Conservation (phyloP, 2,329 filamentous ascomycete genomes). For the Celoporthe dispersa region DNA sequence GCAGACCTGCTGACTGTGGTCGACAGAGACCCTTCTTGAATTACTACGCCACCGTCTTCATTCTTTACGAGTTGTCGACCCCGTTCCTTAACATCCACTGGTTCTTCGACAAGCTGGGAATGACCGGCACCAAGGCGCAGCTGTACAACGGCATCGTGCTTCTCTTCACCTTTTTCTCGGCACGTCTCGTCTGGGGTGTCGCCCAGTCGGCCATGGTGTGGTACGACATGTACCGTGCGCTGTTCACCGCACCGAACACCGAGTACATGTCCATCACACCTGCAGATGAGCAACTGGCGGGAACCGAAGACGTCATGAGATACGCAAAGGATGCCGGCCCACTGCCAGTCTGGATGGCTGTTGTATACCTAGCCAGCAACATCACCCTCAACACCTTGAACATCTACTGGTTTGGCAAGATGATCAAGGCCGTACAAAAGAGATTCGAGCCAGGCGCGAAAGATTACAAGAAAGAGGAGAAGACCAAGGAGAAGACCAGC, state of each 20-base stretch:
- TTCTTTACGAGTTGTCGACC: constrained; percentile 85
- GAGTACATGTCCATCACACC: constrained; percentile 40
- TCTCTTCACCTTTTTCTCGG: constrained; percentile 74
- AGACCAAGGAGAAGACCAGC: constrained; percentile 36
- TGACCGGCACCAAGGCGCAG: constrained; percentile 76
- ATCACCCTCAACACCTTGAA: constrained; percentile 76
- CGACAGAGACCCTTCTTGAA: constrained; percentile 79
- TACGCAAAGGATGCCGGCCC: constrained; percentile 54
- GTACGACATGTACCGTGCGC: constrained; percentile 67
- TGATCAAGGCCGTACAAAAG: constrained; percentile 79
- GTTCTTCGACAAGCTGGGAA: constrained; percentile 86
- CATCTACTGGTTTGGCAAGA: constrained; percentile 85
- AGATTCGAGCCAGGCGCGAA: constrained; percentile 64
- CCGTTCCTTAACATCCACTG: constrained; percentile 89
- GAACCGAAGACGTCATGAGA: constrained; percentile 48
- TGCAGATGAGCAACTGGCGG: constrained; percentile 36
- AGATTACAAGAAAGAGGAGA: constrained; percentile 35
- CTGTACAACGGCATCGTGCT: constrained; percentile 78
- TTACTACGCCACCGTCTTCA: constrained; percentile 80
- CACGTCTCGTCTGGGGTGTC: constrained; percentile 77
- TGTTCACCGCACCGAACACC: constrained; percentile 49
- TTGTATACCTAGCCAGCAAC: constrained; percentile 71
- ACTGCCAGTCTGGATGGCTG: constrained; percentile 72
- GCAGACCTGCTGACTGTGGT: constrained; percentile 6
- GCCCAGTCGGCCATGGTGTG: constrained; percentile 73